phyloP scores from a whole-genome alignment of 169 alveolate species.

The Cryptosporidium viatorum region DNA sequence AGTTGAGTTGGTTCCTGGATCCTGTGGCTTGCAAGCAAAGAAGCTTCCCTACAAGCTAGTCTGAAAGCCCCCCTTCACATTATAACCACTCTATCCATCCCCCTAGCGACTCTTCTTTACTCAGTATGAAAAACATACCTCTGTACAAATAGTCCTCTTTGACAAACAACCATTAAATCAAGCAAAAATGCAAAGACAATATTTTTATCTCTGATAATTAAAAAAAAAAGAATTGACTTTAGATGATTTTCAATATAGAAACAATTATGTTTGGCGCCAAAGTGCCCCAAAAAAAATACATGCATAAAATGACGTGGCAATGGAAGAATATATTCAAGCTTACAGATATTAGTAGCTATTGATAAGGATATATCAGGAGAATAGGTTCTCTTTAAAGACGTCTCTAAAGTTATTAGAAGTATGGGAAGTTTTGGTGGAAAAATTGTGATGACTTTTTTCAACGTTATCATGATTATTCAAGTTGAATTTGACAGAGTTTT shows the following conservation, averaged over 20 bases:
- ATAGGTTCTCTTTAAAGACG: not conserved
- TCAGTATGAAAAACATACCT: conserved; percentile 26
- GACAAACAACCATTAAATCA: conserved; percentile 38
- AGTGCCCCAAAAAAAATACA: not conserved
- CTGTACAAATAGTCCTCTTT: conserved; percentile 47
- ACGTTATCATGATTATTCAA: not conserved
- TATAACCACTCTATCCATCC: not conserved
- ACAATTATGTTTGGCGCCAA: not conserved
- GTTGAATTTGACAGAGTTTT: not conserved
- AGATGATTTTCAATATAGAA: not conserved
- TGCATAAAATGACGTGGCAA: not conserved
- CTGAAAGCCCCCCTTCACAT: not conserved
- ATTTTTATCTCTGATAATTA: not conserved
- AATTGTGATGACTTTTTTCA: not conserved
- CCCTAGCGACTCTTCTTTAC: not conserved
- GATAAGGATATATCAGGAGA: not conserved
- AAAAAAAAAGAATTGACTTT: not conserved
- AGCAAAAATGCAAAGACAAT: not conserved
- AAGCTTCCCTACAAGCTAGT: not conserved
- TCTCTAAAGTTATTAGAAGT: not conserved
- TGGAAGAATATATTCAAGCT: no score
- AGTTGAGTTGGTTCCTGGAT: not conserved
- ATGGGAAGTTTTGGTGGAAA: not conserved
- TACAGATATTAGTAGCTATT: no score
- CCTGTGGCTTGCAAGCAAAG: not conserved